These are phyloP conservation scores for Ochetophila trinervis DNA, from an alignment of 306 rosid species.

Conservation along the genomic window DNA sequence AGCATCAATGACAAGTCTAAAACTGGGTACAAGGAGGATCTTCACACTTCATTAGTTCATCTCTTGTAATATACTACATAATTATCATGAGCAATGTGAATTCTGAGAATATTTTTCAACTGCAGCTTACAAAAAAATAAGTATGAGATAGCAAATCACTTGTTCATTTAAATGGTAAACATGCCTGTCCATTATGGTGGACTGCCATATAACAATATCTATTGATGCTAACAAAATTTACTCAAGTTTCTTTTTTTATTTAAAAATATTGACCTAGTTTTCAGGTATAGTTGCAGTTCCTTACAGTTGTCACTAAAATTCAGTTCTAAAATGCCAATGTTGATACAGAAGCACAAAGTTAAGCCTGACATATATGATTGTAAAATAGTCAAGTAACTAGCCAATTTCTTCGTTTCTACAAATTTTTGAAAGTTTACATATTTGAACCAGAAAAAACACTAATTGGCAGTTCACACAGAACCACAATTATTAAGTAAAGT, in stretches of 20 bases:
- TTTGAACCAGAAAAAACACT: neutral
- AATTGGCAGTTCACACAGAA: neutral
- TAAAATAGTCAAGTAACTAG: too few species aligned
- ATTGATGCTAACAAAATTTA: neutral
- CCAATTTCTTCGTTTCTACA: neutral
- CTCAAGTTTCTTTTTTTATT: too few species aligned
- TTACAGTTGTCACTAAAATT: neutral
- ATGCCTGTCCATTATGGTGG: neutral
- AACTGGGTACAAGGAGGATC: neutral
- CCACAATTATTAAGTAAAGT: neutral
- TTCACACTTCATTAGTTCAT: neutral
- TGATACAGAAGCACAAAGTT: neutral
- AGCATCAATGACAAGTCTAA: conserved; percentile 6
- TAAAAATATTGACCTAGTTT: neutral
- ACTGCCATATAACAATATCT: neutral
- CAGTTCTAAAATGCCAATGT: neutral
- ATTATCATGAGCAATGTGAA: too few species aligned
- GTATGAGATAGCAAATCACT: neutral
- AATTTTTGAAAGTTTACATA: neutral
- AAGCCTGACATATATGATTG: neutral
- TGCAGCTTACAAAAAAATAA: neutral
- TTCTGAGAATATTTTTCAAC: neutral
- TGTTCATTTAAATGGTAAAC: neutral
- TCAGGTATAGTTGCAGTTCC: neutral
- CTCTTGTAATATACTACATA: neutral